Evolutionary conservation across 225 moss, liverwort and hornwort genomes (phyloP).

Genomic region (Polytrichum formosum): DNA sequence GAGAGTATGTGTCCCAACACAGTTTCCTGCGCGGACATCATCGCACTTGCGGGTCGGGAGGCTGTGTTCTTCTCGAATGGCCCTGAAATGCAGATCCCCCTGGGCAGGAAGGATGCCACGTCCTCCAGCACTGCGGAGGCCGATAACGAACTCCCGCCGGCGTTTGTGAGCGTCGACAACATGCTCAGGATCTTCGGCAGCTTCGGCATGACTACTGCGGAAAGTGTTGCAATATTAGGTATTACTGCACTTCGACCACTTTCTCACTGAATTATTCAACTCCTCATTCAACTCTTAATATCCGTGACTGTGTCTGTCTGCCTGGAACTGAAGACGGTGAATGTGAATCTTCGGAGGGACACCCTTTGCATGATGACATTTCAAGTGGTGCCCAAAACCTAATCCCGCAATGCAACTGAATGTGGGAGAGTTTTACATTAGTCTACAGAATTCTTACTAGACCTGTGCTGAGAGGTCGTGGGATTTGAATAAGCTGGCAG

Average conservation of each 20-base stretch:
- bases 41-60: constrained; percentile 38
- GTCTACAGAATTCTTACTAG: too few species aligned
- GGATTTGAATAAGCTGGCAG: too few species aligned
- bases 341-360: too few species aligned
- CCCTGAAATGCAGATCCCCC: constrained; percentile 24
- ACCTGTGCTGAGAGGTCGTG: too few species aligned
- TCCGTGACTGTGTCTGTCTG: too few species aligned
- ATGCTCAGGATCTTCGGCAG: constrained; percentile 16
- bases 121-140: constrained; percentile 23
- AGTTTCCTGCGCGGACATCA: constrained; percentile 47
- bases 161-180: constrained; percentile 21
- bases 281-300: too few species aligned
- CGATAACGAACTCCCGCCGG: constrained; percentile 23
- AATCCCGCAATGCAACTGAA: too few species aligned
- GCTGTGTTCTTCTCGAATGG: constrained; percentile 26
- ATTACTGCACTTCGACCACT: background rate
- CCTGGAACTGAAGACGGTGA: too few species aligned
- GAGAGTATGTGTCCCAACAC: constrained; percentile 29
- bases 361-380: too few species aligned
- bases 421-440: too few species aligned
- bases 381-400: too few species aligned
- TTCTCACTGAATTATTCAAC: too few species aligned
- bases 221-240: constrained; percentile 43
- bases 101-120: constrained; percentile 30
- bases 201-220: constrained; percentile 30